Evolutionary conservation across 2,329 filamentous ascomycete species (phyloP).

Genomic region (Helotiales sp.): DNA sequence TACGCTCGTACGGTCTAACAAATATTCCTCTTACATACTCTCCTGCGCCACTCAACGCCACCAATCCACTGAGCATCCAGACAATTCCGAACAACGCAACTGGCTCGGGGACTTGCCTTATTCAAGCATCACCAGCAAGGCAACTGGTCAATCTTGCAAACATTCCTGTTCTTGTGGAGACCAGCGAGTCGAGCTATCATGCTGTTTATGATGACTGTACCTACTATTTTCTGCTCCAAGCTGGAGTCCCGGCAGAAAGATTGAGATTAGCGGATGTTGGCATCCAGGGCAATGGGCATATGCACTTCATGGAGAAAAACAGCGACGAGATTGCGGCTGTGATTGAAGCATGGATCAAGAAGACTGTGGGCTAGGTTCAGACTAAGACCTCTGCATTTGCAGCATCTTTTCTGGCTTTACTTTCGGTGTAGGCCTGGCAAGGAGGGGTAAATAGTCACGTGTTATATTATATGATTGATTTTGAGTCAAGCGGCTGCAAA

Average conservation of each 20-base stretch:
- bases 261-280: conserved; percentile 41
- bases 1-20: conserved; percentile 45
- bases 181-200: conserved; percentile 46
- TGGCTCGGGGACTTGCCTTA: conserved; percentile 27
- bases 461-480: too few relatives aligned
- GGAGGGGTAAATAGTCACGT: too few relatives aligned
- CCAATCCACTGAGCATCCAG: conserved; percentile 37
- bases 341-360: conserved; percentile 33
- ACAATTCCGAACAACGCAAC: conserved; percentile 27
- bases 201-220: conserved; percentile 47
- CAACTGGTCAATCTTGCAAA: conserved; percentile 39
- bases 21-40: conserved; percentile 49
- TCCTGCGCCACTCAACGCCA: conserved; percentile 41
- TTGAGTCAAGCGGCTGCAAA: too few relatives aligned
- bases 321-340: conserved; percentile 40
- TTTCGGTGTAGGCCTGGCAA: too few relatives aligned
- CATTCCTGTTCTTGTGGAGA: conserved; percentile 42
- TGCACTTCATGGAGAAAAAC: conserved; percentile 51
- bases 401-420: not conserved
- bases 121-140: conserved; percentile 40
- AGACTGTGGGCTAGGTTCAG: not conserved
- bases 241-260: conserved; percentile 39
- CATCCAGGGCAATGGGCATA: conserved; percentile 47
- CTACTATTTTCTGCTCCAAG: conserved; percentile 43
- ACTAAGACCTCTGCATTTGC: not conserved